Conservation (phyloP, 192 early-diverging fungal genomes). For the Umbelopsis sp. region DNA sequence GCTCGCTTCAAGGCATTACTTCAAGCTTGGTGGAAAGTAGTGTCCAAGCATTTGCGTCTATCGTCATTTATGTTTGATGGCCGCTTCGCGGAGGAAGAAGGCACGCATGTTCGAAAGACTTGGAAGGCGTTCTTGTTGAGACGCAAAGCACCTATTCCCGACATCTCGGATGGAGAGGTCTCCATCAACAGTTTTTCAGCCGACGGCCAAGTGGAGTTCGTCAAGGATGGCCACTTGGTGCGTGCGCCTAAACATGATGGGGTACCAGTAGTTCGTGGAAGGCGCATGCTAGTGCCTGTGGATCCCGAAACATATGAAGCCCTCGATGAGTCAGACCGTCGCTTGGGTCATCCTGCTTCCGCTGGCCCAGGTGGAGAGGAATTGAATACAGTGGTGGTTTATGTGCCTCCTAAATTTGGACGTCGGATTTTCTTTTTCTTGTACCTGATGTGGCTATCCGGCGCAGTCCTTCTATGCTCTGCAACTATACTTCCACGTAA, state of each 20-base stretch:
- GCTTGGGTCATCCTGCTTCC: slow-evolving; percentile 57
- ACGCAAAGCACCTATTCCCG: slow-evolving; percentile 53
- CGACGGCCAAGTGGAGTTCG: slow-evolving; percentile 56
- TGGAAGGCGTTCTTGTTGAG: slow-evolving; percentile 58
- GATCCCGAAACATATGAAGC: slow-evolving; percentile 57
- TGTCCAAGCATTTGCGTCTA: slow-evolving; percentile 67
- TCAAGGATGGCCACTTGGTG: slow-evolving; percentile 65
- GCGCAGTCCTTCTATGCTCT: slow-evolving; percentile 50
- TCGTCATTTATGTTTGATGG: slow-evolving; percentile 84
- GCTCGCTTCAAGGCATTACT: slow-evolving; percentile 59
- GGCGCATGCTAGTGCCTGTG: slow-evolving; percentile 81
- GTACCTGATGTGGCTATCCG: slow-evolving; percentile 58
- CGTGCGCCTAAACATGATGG: slow-evolving; percentile 87
- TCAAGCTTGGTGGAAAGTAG: slow-evolving; percentile 72
- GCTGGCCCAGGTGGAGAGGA: slow-evolving; percentile 54
- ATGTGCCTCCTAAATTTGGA: slow-evolving; percentile 76
- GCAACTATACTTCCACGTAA: slow-evolving; percentile 51
- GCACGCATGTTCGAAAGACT: slow-evolving; percentile 53
- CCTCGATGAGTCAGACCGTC: slow-evolving; percentile 60
- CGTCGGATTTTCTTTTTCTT: slow-evolving; percentile 48
- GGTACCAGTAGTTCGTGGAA: slow-evolving; percentile 77
- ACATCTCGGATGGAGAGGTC: slow-evolving; percentile 49
- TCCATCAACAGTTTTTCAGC: slow-evolving; percentile 48
- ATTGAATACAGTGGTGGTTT: slow-evolving; percentile 76
- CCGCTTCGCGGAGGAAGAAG: slow-evolving; percentile 74